Evolutionary conservation across 441 rosid genomes (phyloP).

Genomic region (Populus hybrid): DNA sequence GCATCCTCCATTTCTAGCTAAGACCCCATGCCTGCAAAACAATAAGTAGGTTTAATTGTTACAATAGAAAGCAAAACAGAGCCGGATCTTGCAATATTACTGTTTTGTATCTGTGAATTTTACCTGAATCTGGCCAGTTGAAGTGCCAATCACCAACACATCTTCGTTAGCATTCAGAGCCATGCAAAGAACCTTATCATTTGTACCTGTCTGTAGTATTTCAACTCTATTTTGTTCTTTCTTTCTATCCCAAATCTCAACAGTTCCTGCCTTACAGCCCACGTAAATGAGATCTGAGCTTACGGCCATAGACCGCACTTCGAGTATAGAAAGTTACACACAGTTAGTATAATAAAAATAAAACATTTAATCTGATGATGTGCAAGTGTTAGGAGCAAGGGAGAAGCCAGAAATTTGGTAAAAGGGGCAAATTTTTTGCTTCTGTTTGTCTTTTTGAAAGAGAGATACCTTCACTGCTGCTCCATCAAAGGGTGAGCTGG

Average conservation of each 20-base stretch:
- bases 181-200: slow-evolving; percentile 45
- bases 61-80: neutral
- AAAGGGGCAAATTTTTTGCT: neutral
- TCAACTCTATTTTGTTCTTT: slow-evolving; percentile 47
- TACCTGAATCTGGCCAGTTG: slow-evolving; percentile 71
- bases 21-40: slow-evolving; percentile 66
- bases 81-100: neutral
- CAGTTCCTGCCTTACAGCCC: slow-evolving; percentile 62
- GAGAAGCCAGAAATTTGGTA: neutral
- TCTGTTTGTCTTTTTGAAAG: neutral
- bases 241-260: slow-evolving; percentile 70
- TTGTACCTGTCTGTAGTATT: slow-evolving; percentile 41
- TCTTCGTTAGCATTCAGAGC: slow-evolving; percentile 56
- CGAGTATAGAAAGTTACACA: slow-evolving; percentile 17
- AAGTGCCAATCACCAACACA: slow-evolving; percentile 55
- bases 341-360: neutral
- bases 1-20: slow-evolving; percentile 35
- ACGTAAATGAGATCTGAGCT: slow-evolving; percentile 64
- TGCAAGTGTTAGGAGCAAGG: neutral
- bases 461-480: slow-evolving; percentile 58
- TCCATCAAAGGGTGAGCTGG: slow-evolving; percentile 53
- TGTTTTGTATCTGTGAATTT: neutral
- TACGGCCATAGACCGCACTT: slow-evolving; percentile 50
- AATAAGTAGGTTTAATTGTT: neutral
- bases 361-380: neutral